Base-by-base conservation (phyloP, 805 yeast genomes). In the Pichia exigua region DNA sequence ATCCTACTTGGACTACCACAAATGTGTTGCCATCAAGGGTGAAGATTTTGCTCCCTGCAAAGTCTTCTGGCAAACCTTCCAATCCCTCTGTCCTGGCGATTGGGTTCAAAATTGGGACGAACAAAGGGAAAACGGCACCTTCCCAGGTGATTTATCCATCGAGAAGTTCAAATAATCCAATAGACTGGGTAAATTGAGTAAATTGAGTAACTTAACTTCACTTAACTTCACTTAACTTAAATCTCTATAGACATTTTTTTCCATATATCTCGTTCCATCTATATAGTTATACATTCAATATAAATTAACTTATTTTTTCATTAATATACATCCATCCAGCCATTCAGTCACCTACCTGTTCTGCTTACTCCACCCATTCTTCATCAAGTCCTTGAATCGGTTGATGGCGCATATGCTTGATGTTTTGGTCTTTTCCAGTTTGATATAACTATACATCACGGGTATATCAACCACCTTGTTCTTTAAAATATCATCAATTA, bases 41-140 rank as follows among this genome's bases (percentile, higher is more conserved):
- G 97, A 92, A 75, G 98, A 91, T 57, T 94, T 94, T 68, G 96
- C 91, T 65, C 98, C 98, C 67, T 94, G 99, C 75, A 80, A 90
- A 74, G 91, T 87, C 64, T 94, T 94, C 78, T 87, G 81, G 83
- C 85, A 81, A 73, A 88, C 97, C 52, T 94, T 79, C 79, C 81
- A 85, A 63, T 81, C 97, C 24, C 76, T 87, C 65, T 87, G 95
- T 69, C 95, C 95, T 54, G 75, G 79, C 52, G 85, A 83, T 61
- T 87, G 95, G 95, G 77, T 83, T 59, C 90, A 82, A 65, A 85
- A 74, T 68, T 87, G 95, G 96, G 88, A 87, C 69, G 91, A 80
- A 61, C 95, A 87, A 76, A 85, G 95, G 74, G 81, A 44, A 27
- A 59, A 60, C 40, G 72, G 73, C 52, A 69, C 61, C 45, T 69